Base-by-base conservation (phyloP, 2,329 filamentous ascomycete genomes). In the Chaetothyriales sp. region DNA sequence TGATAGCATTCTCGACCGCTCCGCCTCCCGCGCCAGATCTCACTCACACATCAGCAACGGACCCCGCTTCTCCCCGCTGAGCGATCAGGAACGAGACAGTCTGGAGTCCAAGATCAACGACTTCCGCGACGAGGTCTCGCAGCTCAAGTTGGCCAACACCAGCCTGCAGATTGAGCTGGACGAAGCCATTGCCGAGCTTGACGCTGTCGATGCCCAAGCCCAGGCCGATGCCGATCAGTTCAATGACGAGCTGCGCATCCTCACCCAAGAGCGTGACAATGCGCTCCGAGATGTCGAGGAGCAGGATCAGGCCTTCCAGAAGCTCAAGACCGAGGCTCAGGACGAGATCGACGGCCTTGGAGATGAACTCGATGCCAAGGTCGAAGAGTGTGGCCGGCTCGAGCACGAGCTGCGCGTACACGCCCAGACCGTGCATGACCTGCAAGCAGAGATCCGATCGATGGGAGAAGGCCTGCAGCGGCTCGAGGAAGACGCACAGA, bases 1-100 rank as follows among this genome's bases (percentile, higher is more conserved):
- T 5, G 92, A 97, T 64, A 95, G 89, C 65, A 85, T 97, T 44
- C 78, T 97, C 29, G 92, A 97, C 54, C 81, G 92, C n/a, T 95
- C 90, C 0, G 88, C 89, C 10, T 95, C 90, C 2, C 82, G 90
- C 44, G 83, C 88, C 8, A 77, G 89, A 51, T 81, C 88, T 0
- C 78, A 78, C 18, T 95, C 89, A 2, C 77, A 87, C 25, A 78
- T 77, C 6, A 94, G 87, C 64, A 82, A 78, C 52, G 75, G 74
- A 49, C 84, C 83, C 1, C 75, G 81, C 19, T 73, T 76, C n/a
- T 85, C 84, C 0, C 71, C 71, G 49, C 76, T 65, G 71, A 89
- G 67, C 55, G 89, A 95, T 55, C 75, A 78, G 2, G 89, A 90
- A 61, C 83, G 87, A 0, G 90, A 97, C 58, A 85, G 89, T 49